phyloP scores from a whole-genome alignment of 495 filamentous ascomycete genomes.

The Ascobolus immersus region DNA sequence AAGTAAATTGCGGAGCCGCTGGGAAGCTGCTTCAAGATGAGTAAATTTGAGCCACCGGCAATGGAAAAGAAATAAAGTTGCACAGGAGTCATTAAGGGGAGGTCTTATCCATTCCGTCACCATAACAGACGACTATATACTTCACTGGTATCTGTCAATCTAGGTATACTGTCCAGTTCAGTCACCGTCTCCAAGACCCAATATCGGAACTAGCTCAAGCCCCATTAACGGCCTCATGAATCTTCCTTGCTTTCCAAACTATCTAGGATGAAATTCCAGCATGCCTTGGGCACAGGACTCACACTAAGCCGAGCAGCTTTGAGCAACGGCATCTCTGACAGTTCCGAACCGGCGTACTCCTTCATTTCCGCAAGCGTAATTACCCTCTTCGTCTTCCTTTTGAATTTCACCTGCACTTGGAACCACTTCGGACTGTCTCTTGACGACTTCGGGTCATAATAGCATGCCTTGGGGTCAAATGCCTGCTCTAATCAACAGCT shows the following conservation, averaged over 20 bases:
- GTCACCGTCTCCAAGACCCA: too few relatives aligned
- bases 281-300: slow-evolving; percentile 38
- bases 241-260: slow-evolving; percentile 18
- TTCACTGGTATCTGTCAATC: too few relatives aligned
- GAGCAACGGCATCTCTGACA: slow-evolving; percentile 65
- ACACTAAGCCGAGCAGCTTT: slow-evolving; percentile 64
- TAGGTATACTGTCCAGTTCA: too few relatives aligned
- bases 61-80: too few relatives aligned
- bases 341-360: slow-evolving; percentile 30
- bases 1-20: too few relatives aligned
- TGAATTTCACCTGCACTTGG: slow-evolving; percentile 66
- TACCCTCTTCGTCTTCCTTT: slow-evolving; percentile 47
- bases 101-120: too few relatives aligned
- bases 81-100: too few relatives aligned
- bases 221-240: too few relatives aligned
- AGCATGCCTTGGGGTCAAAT: slow-evolving; percentile 49
- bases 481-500: slow-evolving; percentile 36
- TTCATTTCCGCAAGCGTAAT: slow-evolving; percentile 54
- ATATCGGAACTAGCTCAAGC: too few relatives aligned
- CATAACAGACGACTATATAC: too few relatives aligned
- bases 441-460: slow-evolving; percentile 53
- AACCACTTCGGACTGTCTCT: slow-evolving; percentile 72
- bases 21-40: too few relatives aligned
- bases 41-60: too few relatives aligned
- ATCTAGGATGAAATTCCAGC: slow-evolving; percentile 64